A percentile compares a stretch with the other conserved stretches of the same genome.
Evolutionary conservation across 768 basidiomycete species (phyloP).

Genomic region (Auriscalpium vulgare): DNA sequence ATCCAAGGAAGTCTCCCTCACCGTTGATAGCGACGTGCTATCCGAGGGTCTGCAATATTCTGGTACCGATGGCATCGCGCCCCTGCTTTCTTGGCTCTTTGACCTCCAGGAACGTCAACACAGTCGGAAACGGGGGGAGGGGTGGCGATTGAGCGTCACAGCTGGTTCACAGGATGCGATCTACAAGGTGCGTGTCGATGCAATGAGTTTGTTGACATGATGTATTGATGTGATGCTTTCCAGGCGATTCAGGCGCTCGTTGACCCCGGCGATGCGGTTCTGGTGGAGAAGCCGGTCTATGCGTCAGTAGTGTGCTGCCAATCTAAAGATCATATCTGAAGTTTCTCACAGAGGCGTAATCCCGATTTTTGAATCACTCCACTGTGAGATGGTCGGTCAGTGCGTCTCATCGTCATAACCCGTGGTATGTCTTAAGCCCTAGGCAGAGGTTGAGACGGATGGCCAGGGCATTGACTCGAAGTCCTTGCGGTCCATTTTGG

Average conservation of each 20-base stretch:
- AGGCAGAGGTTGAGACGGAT: constrained; percentile 71
- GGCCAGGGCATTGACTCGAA: constrained; percentile 55
- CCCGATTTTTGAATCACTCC: constrained; percentile 49
- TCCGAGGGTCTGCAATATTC: constrained; percentile 70
- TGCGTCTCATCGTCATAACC: constrained; percentile 2
- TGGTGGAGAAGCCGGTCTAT: constrained; percentile 81
- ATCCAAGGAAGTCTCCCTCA: constrained; percentile 38
- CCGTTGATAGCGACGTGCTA: constrained; percentile 52
- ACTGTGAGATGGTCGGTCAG: constrained; percentile 54
- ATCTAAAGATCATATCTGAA: constrained; percentile 3
- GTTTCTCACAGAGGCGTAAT: constrained; percentile 46
- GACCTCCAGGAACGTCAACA: constrained; percentile 69
- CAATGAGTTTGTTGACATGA: background rate
- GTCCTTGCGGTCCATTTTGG: constrained; percentile 55
- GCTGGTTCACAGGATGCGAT: constrained; percentile 86
- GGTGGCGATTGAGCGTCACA: constrained; percentile 75
- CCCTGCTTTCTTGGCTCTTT: constrained; percentile 60
- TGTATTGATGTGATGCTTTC: background rate
- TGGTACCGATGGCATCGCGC: constrained; percentile 58
- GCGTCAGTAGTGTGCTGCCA: constrained; percentile 36
- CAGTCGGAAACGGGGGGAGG: constrained; percentile 43
- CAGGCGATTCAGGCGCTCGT: constrained; percentile 67
- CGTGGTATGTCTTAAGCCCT: background rate
- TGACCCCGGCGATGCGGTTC: constrained; percentile 70
- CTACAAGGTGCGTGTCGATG: constrained; percentile 52